phyloP scores from a whole-genome alignment of 1,284 basidiomycete species.

The Rhodotorula sp. region DNA sequence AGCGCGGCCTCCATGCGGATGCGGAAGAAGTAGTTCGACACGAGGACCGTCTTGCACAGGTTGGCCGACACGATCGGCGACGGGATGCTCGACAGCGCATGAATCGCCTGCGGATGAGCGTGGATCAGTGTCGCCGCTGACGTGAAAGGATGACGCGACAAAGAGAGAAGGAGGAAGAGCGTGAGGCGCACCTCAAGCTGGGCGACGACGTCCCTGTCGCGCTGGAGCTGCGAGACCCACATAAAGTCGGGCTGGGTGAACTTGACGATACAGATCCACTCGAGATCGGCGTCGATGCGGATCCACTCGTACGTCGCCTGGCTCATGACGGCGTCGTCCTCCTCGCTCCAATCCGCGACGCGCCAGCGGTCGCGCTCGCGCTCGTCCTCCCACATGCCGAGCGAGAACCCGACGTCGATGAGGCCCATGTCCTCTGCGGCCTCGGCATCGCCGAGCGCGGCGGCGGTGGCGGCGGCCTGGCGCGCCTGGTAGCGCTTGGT shows the following conservation, averaged over 20 bases:
- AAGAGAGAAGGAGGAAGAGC: not conserved
- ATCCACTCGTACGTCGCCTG: constrained; percentile 99
- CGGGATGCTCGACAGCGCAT: constrained; percentile 76
- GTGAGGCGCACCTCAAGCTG: constrained; percentile 70
- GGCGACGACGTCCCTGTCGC: constrained; percentile 96
- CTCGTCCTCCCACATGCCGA: constrained; percentile 95
- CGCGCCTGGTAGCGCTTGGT: constrained; percentile 93
- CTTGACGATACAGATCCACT: constrained; percentile 90
- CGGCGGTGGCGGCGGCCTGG: constrained; percentile 88
- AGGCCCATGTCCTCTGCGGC: constrained; percentile 91
- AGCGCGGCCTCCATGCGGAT: constrained; percentile 92
- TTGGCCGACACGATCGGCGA: constrained; percentile 87
- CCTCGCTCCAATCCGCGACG: constrained; percentile 97
- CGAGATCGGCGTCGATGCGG: constrained; percentile 96
- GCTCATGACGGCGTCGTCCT: constrained; percentile 87
- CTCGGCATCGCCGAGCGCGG: constrained; percentile 84
- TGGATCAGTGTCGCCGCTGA: not conserved
- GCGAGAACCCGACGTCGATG: constrained; percentile 92
- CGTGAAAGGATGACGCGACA: not conserved
- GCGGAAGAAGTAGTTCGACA: constrained; percentile 95
- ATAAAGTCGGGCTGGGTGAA: constrained; percentile 98
- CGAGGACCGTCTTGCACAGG: constrained; percentile 87
- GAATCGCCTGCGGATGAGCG: constrained; percentile 67
- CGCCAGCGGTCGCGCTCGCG: constrained; percentile 90
- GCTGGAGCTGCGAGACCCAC: constrained; percentile 96